These are phyloP conservation scores for Waltergamsia citrina DNA, from an alignment of 2,329 filamentous ascomycete species.

Conservation along the genomic window DNA sequence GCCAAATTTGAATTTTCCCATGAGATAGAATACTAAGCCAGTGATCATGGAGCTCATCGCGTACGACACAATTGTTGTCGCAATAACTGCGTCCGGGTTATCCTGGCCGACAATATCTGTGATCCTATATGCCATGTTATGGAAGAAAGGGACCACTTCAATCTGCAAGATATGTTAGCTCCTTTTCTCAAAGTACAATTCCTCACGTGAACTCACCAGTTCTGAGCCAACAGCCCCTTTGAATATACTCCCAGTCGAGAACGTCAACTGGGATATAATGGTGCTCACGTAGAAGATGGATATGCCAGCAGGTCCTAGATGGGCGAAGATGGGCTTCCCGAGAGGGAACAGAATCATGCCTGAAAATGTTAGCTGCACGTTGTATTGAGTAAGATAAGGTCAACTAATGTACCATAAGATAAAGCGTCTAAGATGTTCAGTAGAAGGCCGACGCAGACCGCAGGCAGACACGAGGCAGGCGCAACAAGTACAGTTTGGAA, in stretches of 20 bases:
- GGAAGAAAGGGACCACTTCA: constrained; percentile 96
- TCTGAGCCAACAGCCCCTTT: constrained; percentile 88
- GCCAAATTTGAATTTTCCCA: constrained; percentile 80
- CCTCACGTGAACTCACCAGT: constrained; percentile 46
- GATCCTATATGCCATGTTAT: constrained; percentile 94
- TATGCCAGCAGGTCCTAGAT: constrained; percentile 85
- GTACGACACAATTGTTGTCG: constrained; percentile 89
- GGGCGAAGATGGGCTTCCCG: constrained; percentile 74
- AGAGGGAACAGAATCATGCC: constrained; percentile 93
- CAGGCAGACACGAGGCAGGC: constrained; percentile 66
- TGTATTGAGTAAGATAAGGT: too few species aligned
- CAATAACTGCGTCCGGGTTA: constrained; percentile 76
- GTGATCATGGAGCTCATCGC: constrained; percentile 86
- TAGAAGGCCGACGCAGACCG: constrained; percentile 79
- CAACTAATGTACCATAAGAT: constrained; percentile 80
- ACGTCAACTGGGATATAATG: constrained; percentile 85
- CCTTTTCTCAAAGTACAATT: background rate
- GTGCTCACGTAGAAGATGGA: constrained; percentile 99
- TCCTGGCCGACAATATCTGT: constrained; percentile 68
- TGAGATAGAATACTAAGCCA: constrained; percentile 81
- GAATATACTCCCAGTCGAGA: constrained; percentile 81
- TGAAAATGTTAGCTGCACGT: constrained; percentile 17
- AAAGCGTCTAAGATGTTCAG: constrained; percentile 91
- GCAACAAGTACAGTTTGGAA: constrained; percentile 55
- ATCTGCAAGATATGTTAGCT: constrained; percentile 43